Evolutionary conservation across 257 asterid species (phyloP).

Genomic region (Ligustrum vulgare): DNA sequence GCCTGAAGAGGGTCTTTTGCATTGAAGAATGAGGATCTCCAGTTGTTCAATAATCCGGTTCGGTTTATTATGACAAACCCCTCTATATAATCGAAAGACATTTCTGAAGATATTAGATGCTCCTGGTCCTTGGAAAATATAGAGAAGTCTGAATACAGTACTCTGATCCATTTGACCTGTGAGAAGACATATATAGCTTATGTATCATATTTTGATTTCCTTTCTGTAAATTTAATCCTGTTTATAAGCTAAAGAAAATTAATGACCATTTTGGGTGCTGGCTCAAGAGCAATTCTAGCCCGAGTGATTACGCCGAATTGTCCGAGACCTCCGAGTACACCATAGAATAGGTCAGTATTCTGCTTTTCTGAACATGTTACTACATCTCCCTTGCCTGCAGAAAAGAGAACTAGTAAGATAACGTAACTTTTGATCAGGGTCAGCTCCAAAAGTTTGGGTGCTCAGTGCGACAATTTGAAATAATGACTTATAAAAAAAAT

Average conservation of each 20-base stretch:
- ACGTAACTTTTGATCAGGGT: neutral
- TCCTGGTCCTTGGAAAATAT: slow-evolving; percentile 48
- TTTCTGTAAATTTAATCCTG: too few species aligned
- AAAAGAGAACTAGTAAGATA: neutral
- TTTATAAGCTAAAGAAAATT: neutral
- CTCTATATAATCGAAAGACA: slow-evolving; percentile 44
- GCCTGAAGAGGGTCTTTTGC: slow-evolving; percentile 46
- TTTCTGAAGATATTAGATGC: slow-evolving; percentile 37
- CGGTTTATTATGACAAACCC: slow-evolving; percentile 46
- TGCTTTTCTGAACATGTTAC: slow-evolving; percentile 42
- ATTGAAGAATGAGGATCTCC: slow-evolving; percentile 48
- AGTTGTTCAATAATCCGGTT: slow-evolving; percentile 40
- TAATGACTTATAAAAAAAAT: too few species aligned
- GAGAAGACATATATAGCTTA: neutral
- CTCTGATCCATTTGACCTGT: slow-evolving; percentile 62
- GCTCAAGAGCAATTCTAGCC: slow-evolving; percentile 47
- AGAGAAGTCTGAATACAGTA: slow-evolving; percentile 42
- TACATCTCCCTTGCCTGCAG: slow-evolving; percentile 46
- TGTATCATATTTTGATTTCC: neutral
- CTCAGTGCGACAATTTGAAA: too few species aligned
- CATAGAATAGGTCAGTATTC: slow-evolving; percentile 46
- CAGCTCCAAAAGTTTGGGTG: too few species aligned
- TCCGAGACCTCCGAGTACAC: slow-evolving; percentile 52
- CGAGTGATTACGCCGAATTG: slow-evolving; percentile 50
- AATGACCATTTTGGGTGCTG: slow-evolving; percentile 40